phyloP scores from a whole-genome alignment of 192 early-diverging fungal genomes.

The Coemansia sp. region DNA sequence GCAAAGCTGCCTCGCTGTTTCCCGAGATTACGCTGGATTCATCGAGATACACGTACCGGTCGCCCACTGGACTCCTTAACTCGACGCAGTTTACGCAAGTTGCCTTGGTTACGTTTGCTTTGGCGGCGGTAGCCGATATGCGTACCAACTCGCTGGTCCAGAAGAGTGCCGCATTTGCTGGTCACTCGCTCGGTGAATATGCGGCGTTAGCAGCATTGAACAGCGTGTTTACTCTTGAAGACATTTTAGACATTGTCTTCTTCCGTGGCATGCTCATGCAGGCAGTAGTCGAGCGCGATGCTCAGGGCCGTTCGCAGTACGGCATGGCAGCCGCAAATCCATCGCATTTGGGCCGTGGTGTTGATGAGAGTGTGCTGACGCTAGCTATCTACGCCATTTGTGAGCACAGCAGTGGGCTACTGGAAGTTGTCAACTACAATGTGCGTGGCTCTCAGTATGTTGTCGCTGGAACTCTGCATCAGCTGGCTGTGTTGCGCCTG shows the following conservation, averaged over 20 bases:
- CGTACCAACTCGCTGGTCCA: conserved; percentile 79
- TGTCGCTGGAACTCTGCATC: conserved; percentile 77
- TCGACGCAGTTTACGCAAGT: conserved; percentile 96
- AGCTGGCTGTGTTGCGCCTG: conserved; percentile 78
- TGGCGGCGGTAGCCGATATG: conserved; percentile 89
- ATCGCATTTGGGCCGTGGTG: conserved; percentile 71
- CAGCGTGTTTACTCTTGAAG: conserved; percentile 71
- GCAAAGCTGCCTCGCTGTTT: background rate
- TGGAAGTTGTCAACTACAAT: conserved; percentile 97
- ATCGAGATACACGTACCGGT: conserved; percentile 74
- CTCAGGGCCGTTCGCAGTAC: conserved; percentile 79
- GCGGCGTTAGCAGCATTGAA: conserved; percentile 80
- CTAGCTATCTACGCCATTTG: conserved; percentile 71
- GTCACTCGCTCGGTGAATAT: conserved; percentile 94
- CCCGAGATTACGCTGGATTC: conserved; percentile 67
- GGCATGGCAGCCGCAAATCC: conserved; percentile 95
- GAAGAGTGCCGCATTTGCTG: conserved; percentile 79
- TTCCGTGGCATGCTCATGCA: conserved; percentile 98
- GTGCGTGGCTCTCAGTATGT: conserved; percentile 95
- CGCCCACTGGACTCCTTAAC: conserved; percentile 78
- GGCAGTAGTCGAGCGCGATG: conserved; percentile 82
- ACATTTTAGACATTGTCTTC: conserved; percentile 85
- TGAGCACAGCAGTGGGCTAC: conserved; percentile 66
- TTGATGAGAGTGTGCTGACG: conserved; percentile 70
- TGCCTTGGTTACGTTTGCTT: conserved; percentile 81